Evolutionary conservation across 805 yeast species (phyloP), one percentile per base, ranked within the genome.

Genomic region (Zygoascus ofunaensis): DNA sequence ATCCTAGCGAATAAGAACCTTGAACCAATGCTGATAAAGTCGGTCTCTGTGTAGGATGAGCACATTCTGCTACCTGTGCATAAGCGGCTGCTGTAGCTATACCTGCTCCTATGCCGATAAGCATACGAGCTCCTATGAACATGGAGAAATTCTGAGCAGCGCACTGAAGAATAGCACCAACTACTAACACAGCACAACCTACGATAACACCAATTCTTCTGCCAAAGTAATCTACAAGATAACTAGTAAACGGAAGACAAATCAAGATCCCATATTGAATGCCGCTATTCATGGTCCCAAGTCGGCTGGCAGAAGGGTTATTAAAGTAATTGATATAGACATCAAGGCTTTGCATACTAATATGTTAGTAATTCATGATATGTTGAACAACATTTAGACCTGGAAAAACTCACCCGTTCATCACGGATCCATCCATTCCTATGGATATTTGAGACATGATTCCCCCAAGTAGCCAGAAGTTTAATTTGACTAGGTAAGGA

Each of bases 111-210:
- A 67, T 50, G 52, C 80, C 80, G 42, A 75, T 52, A 35, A 76
- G 47, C 37, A 76, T 55, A 63, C 81, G 66, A 0, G 73, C 56
- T n/a, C 55, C 69, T 23, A 73, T 58, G 54, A 72, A 69, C 55
- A 79, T 82, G 36, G 80, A 82, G 50, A 77, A 40, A 5, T 81
- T 73, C 17, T 83, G 63, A 5, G 77, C 55, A 5, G 71, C 59
- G 0, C 85, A 74, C 84, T 92, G 87, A 3, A 82, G 60, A 49
- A 80, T 78, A 58, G 85, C 94, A 32, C 85, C 62, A 83, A 71
- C 59, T 47, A 69, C 65, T n/a, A 82, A 72, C 49, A 80, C 64
- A 17, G 71, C 46, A 4, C 80, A 67, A 28, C 86, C 85, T 23
- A 64, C 39, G n/a, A 74, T 59, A 41, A 82, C 73, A 46, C 75